phyloP scores from a whole-genome alignment of 148 eudicot genomes.

The Diospyros lotus region DNA sequence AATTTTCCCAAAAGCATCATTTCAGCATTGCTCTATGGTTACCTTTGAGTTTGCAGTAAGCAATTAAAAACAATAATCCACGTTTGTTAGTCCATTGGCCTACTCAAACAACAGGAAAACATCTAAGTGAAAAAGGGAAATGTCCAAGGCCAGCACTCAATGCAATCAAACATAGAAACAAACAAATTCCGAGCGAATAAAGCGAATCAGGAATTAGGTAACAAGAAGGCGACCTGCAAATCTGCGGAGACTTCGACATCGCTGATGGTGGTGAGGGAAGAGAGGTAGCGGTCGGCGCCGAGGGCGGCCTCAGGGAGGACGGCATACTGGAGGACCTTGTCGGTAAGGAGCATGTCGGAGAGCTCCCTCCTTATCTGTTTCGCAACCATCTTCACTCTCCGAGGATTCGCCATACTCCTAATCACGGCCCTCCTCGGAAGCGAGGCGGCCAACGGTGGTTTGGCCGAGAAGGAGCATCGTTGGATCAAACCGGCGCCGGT shows the following conservation, averaged over 20 bases:
- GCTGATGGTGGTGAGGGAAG: conserved; percentile 82
- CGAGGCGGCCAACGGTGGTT: neutral
- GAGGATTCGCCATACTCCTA: conserved; percentile 78
- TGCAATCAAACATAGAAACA: neutral
- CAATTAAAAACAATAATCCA: too few species aligned
- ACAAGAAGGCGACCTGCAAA: conserved; percentile 52
- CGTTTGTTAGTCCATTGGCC: too few species aligned
- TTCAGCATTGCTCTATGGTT: too few species aligned
- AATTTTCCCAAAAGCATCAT: too few species aligned
- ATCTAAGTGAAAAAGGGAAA: neutral
- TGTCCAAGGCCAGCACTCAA: neutral
- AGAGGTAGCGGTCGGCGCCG: conserved; percentile 88
- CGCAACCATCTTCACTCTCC: conserved; percentile 90
- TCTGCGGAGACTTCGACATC: conserved; percentile 87
- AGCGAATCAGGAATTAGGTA: neutral
- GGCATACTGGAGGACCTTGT: conserved; percentile 69
- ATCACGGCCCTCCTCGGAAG: conserved; percentile 10
- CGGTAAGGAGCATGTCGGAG: conserved; percentile 83
- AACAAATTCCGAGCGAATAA: neutral
- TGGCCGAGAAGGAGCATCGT: neutral
- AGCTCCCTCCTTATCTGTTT: conserved; percentile 83
- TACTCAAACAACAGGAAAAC: too few species aligned
- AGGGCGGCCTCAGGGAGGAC: conserved; percentile 88
- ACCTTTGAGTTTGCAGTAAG: too few species aligned
- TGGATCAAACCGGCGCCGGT: conserved; percentile 3